Conservation (phyloP, 371 early-diverging fungal species). For the Dichotomocladium elegans region DNA sequence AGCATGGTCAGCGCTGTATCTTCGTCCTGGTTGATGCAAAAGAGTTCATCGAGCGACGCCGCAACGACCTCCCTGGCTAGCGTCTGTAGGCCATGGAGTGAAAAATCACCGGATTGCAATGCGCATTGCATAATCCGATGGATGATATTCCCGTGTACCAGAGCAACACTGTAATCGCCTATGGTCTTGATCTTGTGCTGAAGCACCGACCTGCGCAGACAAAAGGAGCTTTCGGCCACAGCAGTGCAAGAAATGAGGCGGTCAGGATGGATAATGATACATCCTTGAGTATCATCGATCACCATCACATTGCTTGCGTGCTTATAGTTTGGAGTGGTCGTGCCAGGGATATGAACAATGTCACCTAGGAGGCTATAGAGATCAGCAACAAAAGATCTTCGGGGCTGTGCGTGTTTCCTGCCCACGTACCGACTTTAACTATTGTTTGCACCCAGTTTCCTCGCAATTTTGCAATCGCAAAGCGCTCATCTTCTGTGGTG, state of each 20-base stretch:
- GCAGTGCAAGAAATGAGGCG: conserved; percentile 71
- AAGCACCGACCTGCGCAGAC: conserved; percentile 74
- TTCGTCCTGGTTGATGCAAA: conserved; percentile 60
- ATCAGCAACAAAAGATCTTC: neutral
- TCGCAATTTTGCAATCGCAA: conserved; percentile 22
- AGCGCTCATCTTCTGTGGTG: conserved; percentile 14
- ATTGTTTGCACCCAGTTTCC: conserved; percentile 43
- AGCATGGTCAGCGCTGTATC: conserved; percentile 40
- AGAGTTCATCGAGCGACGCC: conserved; percentile 57
- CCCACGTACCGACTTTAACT: conserved; percentile 18
- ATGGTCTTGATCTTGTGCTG: conserved; percentile 55
- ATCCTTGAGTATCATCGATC: conserved; percentile 47
- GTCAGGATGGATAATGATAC: conserved; percentile 80
- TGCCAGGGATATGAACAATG: conserved; percentile 46
- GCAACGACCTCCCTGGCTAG: conserved; percentile 44
- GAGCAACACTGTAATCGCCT: conserved; percentile 47
- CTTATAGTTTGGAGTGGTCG: neutral
- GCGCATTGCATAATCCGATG: conserved; percentile 76
- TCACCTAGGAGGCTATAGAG: conserved; percentile 29
- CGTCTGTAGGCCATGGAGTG: conserved; percentile 33
- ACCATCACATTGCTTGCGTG: conserved; percentile 20
- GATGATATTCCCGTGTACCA: conserved; percentile 78
- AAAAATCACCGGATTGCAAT: conserved; percentile 54
- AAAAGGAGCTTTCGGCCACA: conserved; percentile 70
- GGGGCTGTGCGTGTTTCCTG: neutral